A percentile compares a stretch with the other conserved stretches of the same genome.
Evolutionary conservation across 2,329 filamentous ascomycete species (phyloP).

Genomic region (Aspergillus terreus): DNA sequence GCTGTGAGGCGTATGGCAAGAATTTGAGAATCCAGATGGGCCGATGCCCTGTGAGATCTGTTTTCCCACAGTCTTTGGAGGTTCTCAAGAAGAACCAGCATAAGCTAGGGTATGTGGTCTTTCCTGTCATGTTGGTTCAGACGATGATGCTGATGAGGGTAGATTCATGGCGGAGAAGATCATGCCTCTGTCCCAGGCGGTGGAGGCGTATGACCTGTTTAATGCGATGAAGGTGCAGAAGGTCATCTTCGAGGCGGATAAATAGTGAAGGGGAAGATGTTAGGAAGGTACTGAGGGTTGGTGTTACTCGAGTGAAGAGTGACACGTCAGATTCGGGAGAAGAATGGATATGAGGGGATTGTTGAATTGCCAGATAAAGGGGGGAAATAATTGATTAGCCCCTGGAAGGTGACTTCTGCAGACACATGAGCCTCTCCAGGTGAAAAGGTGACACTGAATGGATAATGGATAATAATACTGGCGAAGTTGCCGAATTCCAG

Average conservation of each 20-base stretch:
- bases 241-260: conserved; percentile 59
- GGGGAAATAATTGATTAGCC: too few species aligned
- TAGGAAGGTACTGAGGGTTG: not conserved
- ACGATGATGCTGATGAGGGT: conserved; percentile 16
- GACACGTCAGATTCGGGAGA: not conserved
- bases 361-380: too few species aligned
- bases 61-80: conserved; percentile 63
- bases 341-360: not conserved
- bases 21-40: conserved; percentile 73
- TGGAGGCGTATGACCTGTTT: conserved; percentile 67
- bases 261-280: conserved; percentile 20
- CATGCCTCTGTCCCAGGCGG: conserved; percentile 65
- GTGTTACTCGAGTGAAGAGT: too few species aligned
- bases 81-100: conserved; percentile 65
- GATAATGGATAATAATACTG: too few species aligned
- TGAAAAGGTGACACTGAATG: too few species aligned
- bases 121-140: not conserved
- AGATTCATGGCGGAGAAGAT: conserved; percentile 76
- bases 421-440: too few species aligned
- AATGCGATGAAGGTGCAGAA: conserved; percentile 71
- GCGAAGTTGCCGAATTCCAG: too few species aligned
- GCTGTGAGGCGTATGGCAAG: conserved; percentile 62
- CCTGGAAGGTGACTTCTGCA: too few species aligned
- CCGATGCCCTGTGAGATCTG: conserved; percentile 68
- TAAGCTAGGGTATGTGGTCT: conserved; percentile 56